Evolutionary conservation across 106 monocot species (phyloP), one percentile per base, ranked within the genome.

Genomic region (Acanthochlamys bracteata): DNA sequence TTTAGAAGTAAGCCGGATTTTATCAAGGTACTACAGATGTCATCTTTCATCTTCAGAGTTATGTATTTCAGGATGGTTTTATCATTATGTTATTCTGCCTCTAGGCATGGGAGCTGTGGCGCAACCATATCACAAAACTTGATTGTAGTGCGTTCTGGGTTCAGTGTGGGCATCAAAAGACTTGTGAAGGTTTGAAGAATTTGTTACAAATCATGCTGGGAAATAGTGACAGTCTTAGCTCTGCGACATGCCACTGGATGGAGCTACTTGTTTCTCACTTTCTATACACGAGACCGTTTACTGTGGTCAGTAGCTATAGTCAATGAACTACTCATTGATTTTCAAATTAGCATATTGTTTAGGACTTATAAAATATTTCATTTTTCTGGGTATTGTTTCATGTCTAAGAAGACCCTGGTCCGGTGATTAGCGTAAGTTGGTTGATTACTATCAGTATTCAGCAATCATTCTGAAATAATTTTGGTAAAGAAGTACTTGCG

Each of bases 101-200:
- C 15, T 69, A 96, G 95, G 84, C 90, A 54, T 84, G 86, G 95
- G 95, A 96, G 66, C 84, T 90, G 76, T 96, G 95, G 95, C 76
- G 77, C n/a, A 75, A 71, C 10, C 90, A 96, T n/a, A 73, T 96
- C 60, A 67, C 70, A 61, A 90, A 88, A 69, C 67, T 96, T 19
- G 80, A 96, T 4, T 82, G 76, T 57, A 90, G 87, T 82, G 84
- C 87, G 67, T 96, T 88, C 60, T 96, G 95, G 95, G 77, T 88
- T 72, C 90, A 96, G 57, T 96, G 95, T 62, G 53, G 71, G 51
- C 86, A 96, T 57, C 82, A 61, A 33, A 73, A 73, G 71, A 96
- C 95, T 53, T 74, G 82, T 24, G 90, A 90, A 52, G 88, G 95
- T 8, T 61, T 96, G 61, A 80, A 66, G 68, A 96, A 80, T 65